A percentile compares a stretch with the other conserved stretches of the same genome.
These are phyloP conservation scores for Polychytrium aggregatum DNA, from an alignment of 192 early-diverging fungal species.

Conservation along the genomic window DNA sequence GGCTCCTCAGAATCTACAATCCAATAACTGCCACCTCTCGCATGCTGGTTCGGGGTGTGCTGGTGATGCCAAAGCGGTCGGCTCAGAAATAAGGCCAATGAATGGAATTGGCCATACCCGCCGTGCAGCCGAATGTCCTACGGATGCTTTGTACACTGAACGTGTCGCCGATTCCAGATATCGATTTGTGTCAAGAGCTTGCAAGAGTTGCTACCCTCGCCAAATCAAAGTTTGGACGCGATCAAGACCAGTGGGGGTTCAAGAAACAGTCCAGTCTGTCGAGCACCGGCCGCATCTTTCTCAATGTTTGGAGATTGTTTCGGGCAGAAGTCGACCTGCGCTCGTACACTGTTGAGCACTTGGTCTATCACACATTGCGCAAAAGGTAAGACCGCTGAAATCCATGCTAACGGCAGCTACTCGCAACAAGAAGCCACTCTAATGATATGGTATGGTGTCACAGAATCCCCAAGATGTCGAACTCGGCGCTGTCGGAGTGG, in stretches of 20 bases:
- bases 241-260: conserved; percentile 44
- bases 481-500: conserved; percentile 55
- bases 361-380: conserved; percentile 59
- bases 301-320: conserved; percentile 86
- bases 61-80: neutral
- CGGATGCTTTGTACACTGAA: no score
- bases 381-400: conserved; percentile 31
- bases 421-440: no score
- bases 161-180: no score
- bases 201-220: conserved; percentile 30
- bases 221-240: conserved; percentile 24
- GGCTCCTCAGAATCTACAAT: conserved; percentile 10
- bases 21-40: conserved; percentile 1
- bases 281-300: conserved; percentile 61
- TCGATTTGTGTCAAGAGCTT: conserved; percentile 30
- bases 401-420: no score
- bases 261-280: conserved; percentile 53
- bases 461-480: conserved; percentile 57
- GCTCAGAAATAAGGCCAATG: no score
- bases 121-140: no score
- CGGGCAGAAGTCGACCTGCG: conserved; percentile 62
- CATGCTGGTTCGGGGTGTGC: neutral
- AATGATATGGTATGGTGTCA: neutral
- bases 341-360: conserved; percentile 69
- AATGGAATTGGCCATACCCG: no score